Evolutionary conservation across 1,139 yeast genomes (phyloP), one percentile per base, ranked within the genome.

Genomic region (Suhomyces guaymorum): DNA sequence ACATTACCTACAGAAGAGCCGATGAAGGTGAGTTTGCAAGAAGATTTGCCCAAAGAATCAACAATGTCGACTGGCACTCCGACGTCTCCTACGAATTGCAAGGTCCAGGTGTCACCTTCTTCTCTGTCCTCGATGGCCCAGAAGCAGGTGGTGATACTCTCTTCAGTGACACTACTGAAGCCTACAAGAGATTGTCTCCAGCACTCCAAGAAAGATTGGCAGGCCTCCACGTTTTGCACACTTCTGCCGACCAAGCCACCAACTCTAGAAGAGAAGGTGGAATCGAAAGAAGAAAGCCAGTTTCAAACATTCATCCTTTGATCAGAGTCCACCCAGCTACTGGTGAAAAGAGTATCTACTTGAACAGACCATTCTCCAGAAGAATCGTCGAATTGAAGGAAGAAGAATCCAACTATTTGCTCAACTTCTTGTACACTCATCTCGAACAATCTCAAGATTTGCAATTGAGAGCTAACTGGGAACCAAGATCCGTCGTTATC

Each of bases 291-390:
- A 61, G 74, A 51, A 59, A 58, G 38, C 68, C 73, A 3, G 73
- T 64, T 8, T 61, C 66, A 15, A 60, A 63, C 44, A 63, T 68
- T 31, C 84, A 78, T 47, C 83, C 83, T 7, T 62, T 78, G 46
- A 70, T 78, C 29, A 70, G 82, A 54, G 63, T 68, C 10, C 81
- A 77, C 47, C 82, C 83, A 11, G 81, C 70, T 12, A 76, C 82
- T 9, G 68, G 70, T 31, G 66, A 66, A 43, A 78, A 77, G 53
- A 60, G 70, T 24, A 58, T 78, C 33, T 78, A 62, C 54, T 73
- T 78, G 44, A 77, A 75, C 57, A 67, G 66, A 32, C 74, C 75
- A 28, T 78, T 77, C 54, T 67, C 79, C n/a, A 61, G 81, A 47
- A 60, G 64, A 41, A 73, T 78, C 45, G 75, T 73, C 28, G 83